Percentiles rank a stretch among this genome's conserved stretches.
Conservation (phyloP, 73 alveolate genomes). For the Paramecium bursaria region DNA sequence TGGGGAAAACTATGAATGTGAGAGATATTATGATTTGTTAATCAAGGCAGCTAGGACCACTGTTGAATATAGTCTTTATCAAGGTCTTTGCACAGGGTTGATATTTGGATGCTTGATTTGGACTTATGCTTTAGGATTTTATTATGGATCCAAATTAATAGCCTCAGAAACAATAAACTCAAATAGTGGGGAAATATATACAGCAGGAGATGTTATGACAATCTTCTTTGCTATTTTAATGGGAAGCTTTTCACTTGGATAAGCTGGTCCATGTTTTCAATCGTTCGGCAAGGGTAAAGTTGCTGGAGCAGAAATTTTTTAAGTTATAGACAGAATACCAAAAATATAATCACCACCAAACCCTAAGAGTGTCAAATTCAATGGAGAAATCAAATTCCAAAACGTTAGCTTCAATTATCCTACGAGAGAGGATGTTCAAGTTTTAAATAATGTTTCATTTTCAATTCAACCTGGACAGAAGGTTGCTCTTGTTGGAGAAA, state of each 20-base stretch:
- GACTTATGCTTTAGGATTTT: conserved; percentile 67
- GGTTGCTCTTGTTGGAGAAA: conserved; percentile 88
- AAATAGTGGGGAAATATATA: conserved; percentile 66
- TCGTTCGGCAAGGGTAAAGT: conserved; percentile 80
- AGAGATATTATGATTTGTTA: conserved; percentile 12
- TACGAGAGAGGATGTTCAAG: conserved; percentile 74
- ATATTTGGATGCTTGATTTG: conserved; percentile 48
- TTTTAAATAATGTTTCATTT: conserved; percentile 67
- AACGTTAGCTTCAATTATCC: conserved; percentile 80
- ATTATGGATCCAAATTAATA: conserved; percentile 67
- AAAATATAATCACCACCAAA: conserved; percentile 57
- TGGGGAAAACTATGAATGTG: conserved; percentile 69
- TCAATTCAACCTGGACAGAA: conserved; percentile 76
- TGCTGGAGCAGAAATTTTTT: conserved; percentile 75
- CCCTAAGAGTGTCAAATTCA: conserved; percentile 37
- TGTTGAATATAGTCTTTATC: conserved; percentile 43
- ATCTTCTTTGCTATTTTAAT: conserved; percentile 81
- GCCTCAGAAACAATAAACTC: conserved; percentile 6
- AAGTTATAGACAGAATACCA: conserved; percentile 76
- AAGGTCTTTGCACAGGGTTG: conserved; percentile 53
- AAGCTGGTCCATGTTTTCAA: conserved; percentile 78
- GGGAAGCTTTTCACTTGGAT: conserved; percentile 82
- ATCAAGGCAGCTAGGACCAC: conserved; percentile 40
- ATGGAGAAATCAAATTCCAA: conserved; percentile 75
- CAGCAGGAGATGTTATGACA: conserved; percentile 81